A percentile compares a stretch with the other conserved stretches of the same genome.
phyloP scores from a whole-genome alignment of 1,284 basidiomycete genomes.

The Leccinum subrobustum region DNA sequence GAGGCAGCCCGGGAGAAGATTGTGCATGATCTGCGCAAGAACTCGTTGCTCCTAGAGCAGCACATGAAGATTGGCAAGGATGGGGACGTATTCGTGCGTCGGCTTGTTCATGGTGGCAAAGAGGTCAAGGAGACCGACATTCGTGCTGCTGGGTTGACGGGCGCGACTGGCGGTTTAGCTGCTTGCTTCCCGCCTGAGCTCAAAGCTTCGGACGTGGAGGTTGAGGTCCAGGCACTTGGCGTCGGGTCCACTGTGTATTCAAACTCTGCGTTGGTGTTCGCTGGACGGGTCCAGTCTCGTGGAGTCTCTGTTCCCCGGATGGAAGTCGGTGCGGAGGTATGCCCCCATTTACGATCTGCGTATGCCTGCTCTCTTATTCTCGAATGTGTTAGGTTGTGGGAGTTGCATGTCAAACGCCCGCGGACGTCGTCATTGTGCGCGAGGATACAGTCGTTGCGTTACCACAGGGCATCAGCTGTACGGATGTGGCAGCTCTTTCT shows the following conservation, averaged over 20 bases:
- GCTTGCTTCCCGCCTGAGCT: slow-evolving; percentile 19
- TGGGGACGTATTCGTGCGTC: slow-evolving; percentile 24
- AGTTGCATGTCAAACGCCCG: slow-evolving; percentile 13
- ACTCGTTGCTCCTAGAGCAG: slow-evolving; percentile 3
- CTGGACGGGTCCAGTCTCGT: slow-evolving; percentile 15
- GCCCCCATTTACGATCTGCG: neutral
- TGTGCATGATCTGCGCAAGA: too few species aligned
- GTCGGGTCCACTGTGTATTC: slow-evolving; percentile 2
- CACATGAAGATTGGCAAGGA: slow-evolving; percentile 29
- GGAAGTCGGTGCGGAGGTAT: slow-evolving; percentile 13
- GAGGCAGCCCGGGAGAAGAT: neutral
- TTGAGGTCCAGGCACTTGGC: slow-evolving; percentile 17
- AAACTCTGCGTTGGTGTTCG: slow-evolving; percentile 14
- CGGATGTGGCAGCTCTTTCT: slow-evolving; percentile 23
- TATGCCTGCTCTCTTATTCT: neutral
- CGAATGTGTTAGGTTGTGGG: slow-evolving; percentile 14
- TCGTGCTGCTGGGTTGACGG: slow-evolving; percentile 17
- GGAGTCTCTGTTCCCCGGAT: slow-evolving; percentile 6
- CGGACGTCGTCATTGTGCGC: slow-evolving; percentile 12
- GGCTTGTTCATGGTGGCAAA: slow-evolving; percentile 23
- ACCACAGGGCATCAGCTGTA: slow-evolving; percentile 11
- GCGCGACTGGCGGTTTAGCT: slow-evolving; percentile 11
- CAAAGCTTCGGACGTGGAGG: slow-evolving; percentile 14
- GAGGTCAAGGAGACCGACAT: slow-evolving; percentile 12
- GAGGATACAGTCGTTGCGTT: slow-evolving; percentile 17